phyloP scores from a whole-genome alignment of 768 basidiomycete species.

The Naganishia randhawae region DNA sequence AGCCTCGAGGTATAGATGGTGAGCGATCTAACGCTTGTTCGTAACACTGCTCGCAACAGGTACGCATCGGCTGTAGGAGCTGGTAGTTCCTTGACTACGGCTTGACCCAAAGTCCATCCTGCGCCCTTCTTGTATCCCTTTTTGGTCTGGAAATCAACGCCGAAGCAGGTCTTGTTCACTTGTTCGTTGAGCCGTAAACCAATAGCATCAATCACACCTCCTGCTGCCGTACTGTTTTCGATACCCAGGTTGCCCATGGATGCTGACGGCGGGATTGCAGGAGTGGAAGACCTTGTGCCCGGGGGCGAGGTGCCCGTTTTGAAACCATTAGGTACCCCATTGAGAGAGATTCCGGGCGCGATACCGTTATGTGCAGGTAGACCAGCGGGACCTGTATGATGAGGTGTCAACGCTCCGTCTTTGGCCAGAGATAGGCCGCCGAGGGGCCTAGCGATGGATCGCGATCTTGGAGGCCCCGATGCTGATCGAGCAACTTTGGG shows the following conservation, averaged over 20 bases:
- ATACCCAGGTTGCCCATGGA: slow-evolving; percentile 22
- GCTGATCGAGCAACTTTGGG: slow-evolving; percentile 23
- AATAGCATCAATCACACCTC: slow-evolving; percentile 48
- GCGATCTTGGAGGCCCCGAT: slow-evolving; percentile 11
- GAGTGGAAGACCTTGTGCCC: slow-evolving; percentile 39
- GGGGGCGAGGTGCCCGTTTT: slow-evolving; percentile 34
- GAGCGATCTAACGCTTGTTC: slow-evolving; percentile 45
- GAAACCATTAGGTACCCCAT: neutral
- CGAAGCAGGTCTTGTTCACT: slow-evolving; percentile 47
- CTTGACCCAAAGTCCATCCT: slow-evolving; percentile 48
- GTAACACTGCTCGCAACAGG: slow-evolving; percentile 48
- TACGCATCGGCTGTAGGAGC: slow-evolving; percentile 46
- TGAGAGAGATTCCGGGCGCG: slow-evolving; percentile 1
- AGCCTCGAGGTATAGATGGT: slow-evolving; percentile 53
- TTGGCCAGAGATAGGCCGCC: slow-evolving; percentile 4
- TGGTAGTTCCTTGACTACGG: slow-evolving; percentile 48
- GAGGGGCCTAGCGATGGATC: slow-evolving; percentile 3
- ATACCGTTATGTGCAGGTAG: neutral
- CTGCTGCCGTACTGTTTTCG: slow-evolving; percentile 21
- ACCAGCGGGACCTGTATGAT: slow-evolving; percentile 18
- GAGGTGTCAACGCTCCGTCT: slow-evolving; percentile 19
- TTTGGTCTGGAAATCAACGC: slow-evolving; percentile 45
- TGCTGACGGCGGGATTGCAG: slow-evolving; percentile 31
- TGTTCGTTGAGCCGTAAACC: slow-evolving; percentile 46
- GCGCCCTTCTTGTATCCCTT: slow-evolving; percentile 44